These are phyloP conservation scores for Aureobasidium subglaciale DNA, from an alignment of 2,329 filamentous ascomycete genomes.

Conservation along the genomic window DNA sequence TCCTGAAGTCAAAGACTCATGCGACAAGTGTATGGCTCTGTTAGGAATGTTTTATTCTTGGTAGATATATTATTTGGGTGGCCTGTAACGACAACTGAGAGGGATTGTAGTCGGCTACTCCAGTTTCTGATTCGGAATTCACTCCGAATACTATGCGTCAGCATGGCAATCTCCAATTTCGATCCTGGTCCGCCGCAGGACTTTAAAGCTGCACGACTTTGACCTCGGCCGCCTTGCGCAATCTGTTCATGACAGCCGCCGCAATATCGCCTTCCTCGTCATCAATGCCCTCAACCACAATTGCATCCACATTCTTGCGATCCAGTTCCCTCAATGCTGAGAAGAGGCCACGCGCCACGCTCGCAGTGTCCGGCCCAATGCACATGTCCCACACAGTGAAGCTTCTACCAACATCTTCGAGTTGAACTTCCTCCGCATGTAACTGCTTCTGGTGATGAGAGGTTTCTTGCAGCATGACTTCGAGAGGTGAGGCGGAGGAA, in stretches of 20 bases:
- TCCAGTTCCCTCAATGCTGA: slow-evolving; percentile 82
- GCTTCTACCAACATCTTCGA: background rate
- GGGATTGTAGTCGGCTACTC: background rate
- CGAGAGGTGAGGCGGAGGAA: background rate
- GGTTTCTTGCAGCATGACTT: slow-evolving; percentile 6
- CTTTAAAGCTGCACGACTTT: slow-evolving; percentile 17
- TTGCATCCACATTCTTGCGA: slow-evolving; percentile 67
- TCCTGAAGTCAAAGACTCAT: no score
- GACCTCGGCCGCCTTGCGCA: slow-evolving; percentile 43
- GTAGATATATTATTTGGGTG: no score
- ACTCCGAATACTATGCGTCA: background rate
- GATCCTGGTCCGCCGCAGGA: background rate
- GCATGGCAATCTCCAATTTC: background rate
- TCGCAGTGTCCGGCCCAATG: slow-evolving; percentile 62
- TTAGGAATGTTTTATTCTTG: no score
- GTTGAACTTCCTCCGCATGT: background rate
- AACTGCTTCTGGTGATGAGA: background rate
- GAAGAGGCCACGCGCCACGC: slow-evolving; percentile 82
- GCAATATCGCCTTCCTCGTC: slow-evolving; percentile 69
- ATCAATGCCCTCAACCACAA: slow-evolving; percentile 81
- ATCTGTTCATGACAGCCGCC: slow-evolving; percentile 54
- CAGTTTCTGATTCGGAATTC: background rate
- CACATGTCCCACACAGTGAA: slow-evolving; percentile 57
- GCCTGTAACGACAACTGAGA: background rate
- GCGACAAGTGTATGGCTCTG: no score